Evolutionary conservation across 805 yeast genomes (phyloP).

Genomic region (Candida xyloterini): DNA sequence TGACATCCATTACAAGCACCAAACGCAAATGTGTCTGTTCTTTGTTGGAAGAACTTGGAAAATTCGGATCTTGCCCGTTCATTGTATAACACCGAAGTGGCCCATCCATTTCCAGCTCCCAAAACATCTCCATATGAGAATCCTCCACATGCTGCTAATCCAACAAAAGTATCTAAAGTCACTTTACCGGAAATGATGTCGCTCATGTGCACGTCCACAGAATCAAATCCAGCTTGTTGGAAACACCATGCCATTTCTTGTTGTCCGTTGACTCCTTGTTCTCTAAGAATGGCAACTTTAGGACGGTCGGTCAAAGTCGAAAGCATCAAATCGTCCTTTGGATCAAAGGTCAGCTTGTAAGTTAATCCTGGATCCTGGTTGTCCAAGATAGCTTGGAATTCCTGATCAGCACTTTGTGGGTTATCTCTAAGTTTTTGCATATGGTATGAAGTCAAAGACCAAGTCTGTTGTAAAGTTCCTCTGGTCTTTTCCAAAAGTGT

Average conservation of each 20-base stretch:
- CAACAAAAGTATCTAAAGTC: slow-evolving; percentile 75
- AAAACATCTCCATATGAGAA: slow-evolving; percentile 98
- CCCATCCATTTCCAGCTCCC: slow-evolving; percentile 99
- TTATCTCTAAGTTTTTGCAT: slow-evolving; percentile 92
- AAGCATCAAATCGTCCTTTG: slow-evolving; percentile 46
- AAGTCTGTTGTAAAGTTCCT: slow-evolving; percentile 69
- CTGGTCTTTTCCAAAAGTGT: slow-evolving; percentile 54
- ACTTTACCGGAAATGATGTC: slow-evolving; percentile 77
- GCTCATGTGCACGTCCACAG: slow-evolving; percentile 96
- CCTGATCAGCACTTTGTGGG: slow-evolving; percentile 87
- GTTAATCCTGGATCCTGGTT: slow-evolving; percentile 87
- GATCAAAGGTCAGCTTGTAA: slow-evolving; percentile 72
- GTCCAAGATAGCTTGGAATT: slow-evolving; percentile 69
- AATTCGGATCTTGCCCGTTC: slow-evolving; percentile 75
- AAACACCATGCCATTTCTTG: slow-evolving; percentile 98
- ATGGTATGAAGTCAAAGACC: slow-evolving; percentile 87
- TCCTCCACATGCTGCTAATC: slow-evolving; percentile 98
- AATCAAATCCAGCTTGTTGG: slow-evolving; percentile 89
- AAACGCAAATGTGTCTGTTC: slow-evolving; percentile 90
- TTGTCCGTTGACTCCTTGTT: slow-evolving; percentile 98
- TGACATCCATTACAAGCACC: slow-evolving; percentile 99
- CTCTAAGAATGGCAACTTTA: slow-evolving; percentile 92
- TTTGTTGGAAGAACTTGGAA: slow-evolving; percentile 72
- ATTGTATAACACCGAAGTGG: slow-evolving; percentile 88
- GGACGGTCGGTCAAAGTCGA: slow-evolving; percentile 51